Base-by-base conservation (phyloP, 495 filamentous ascomycete species). In the Aspergillus ellipticus region DNA sequence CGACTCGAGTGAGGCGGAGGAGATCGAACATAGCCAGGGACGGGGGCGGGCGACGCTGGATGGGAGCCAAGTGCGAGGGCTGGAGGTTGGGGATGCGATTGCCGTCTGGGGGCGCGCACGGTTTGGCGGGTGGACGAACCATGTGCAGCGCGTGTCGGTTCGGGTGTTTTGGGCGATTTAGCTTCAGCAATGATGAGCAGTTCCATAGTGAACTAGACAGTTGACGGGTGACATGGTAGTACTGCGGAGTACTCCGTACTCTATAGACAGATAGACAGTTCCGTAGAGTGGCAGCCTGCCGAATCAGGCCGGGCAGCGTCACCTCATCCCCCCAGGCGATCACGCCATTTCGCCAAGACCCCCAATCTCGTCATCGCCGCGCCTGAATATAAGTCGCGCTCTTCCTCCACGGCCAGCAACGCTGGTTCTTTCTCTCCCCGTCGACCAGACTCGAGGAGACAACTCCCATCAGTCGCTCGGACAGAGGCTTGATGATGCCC, bases 131-230 rank as follows among this genome's bases (percentile, higher is more conserved):
- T 90, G 88, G 88, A 26, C 28, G 0, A 89, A 89, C 53, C 52
- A 74, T 50, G 72, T 89, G 8, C 59, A 83, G 29, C 67, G 71
- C 11, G 75, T 83, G n/a, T 69, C 76, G 55, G 75, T 89, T 39
- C 74, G 82, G 46, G 76, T 89, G 17, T 87, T 81, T 57, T 88
- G 82, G 83, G 82, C 82, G 13, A 64, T 86, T 31, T 89, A 61
- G 74, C n/a, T 11, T 31, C n/a, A n/a, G n/a, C n/a, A n/a, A 33
- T 33, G 28, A 31, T 31, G 5, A 4, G 28, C 4, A 4, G 10
- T 31, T 10, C 10, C 10, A 31, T 31, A 4, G 28, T 31, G 28
- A 5, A 31, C 10, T 31, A 10, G 28, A 48, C 19, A 1, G 15
- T 21, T n/a, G n/a, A 48, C 21, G 19, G 47, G 13, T 15, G 13